These are phyloP conservation scores for Xylaria sp. DNA, from an alignment of 2,329 filamentous ascomycete genomes.

Conservation along the genomic window DNA sequence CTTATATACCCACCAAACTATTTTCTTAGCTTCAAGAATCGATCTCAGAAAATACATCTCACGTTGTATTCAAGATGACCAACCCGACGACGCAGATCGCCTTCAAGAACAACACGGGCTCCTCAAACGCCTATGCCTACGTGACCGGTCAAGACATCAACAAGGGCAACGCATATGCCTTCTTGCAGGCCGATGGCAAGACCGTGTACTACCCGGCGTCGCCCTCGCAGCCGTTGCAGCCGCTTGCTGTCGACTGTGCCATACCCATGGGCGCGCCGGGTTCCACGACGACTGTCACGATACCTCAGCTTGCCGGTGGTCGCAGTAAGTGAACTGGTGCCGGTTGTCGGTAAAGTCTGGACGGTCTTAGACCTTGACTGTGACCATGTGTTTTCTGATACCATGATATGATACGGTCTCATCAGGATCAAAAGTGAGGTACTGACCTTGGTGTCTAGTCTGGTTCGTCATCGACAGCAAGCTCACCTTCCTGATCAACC, in stretches of 20 bases:
- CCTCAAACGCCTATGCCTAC: conserved; percentile 59
- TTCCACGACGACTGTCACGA: conserved; percentile 52
- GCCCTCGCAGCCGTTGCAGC: conserved; percentile 45
- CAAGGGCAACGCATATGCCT: conserved; percentile 53
- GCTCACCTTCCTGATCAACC: conserved; percentile 66
- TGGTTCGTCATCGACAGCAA: conserved; percentile 61
- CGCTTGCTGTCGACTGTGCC: conserved; percentile 52
- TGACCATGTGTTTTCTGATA: too few species aligned
- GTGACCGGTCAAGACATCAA: conserved; percentile 63
- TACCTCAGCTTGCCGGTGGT: conserved; percentile 65
- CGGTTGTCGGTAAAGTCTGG: too few species aligned
- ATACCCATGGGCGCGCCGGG: conserved; percentile 61
- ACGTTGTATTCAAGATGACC: conserved; percentile 35
- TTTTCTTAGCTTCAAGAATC: too few species aligned
- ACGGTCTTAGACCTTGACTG: too few species aligned
- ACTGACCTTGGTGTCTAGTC: conserved; percentile 31
- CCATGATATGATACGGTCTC: background rate
- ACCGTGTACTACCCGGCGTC: conserved; percentile 61
- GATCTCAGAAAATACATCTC: too few species aligned
- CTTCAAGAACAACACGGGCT: conserved; percentile 60
- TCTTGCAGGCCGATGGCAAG: conserved; percentile 61
- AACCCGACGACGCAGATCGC: conserved; percentile 52
- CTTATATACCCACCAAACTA: background rate
- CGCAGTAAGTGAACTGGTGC: conserved; percentile 35
- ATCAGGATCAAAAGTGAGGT: too few species aligned